These are phyloP conservation scores for Pleurotus giganteus DNA, from an alignment of 768 basidiomycete species.

Conservation along the genomic window DNA sequence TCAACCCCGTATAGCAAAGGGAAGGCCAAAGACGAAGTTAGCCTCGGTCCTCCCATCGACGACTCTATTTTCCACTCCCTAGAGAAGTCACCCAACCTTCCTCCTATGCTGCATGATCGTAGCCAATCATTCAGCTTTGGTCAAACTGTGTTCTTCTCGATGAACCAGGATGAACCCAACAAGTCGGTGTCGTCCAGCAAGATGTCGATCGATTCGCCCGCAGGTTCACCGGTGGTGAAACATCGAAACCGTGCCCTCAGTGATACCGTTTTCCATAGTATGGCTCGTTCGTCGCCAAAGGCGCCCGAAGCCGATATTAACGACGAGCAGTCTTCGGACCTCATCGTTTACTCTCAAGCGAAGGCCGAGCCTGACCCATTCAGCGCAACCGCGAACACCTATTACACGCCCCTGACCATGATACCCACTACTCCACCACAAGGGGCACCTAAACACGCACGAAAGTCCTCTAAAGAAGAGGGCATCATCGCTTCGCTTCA, in stretches of 20 bases:
- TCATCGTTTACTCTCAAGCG: slow-evolving; percentile 40
- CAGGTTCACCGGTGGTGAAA: slow-evolving; percentile 23
- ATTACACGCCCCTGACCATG: slow-evolving; percentile 74
- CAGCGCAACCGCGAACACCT: slow-evolving; percentile 67
- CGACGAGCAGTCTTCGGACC: slow-evolving; percentile 48
- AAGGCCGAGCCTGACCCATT: slow-evolving; percentile 68
- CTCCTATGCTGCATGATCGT: slow-evolving; percentile 45
- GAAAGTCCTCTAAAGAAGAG: slow-evolving; percentile 69
- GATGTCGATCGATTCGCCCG: slow-evolving; percentile 18
- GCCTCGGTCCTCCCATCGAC: slow-evolving; percentile 24
- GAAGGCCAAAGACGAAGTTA: slow-evolving; percentile 27
- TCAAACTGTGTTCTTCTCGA: slow-evolving; percentile 60
- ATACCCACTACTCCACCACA: slow-evolving; percentile 66
- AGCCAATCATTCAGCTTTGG: slow-evolving; percentile 71
- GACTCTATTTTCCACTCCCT: slow-evolving; percentile 45
- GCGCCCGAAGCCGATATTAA: slow-evolving; percentile 64
- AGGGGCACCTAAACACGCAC: slow-evolving; percentile 39
- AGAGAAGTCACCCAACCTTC: slow-evolving; percentile 36
- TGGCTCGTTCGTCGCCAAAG: slow-evolving; percentile 40
- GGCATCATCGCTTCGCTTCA: slow-evolving; percentile 70
- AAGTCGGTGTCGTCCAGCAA: slow-evolving; percentile 29
- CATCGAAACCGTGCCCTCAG: slow-evolving; percentile 55
- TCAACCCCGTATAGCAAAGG: slow-evolving; percentile 45
- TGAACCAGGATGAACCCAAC: slow-evolving; percentile 17
- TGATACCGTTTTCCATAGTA: slow-evolving; percentile 62